Percentiles rank a stretch among this genome's conserved stretches.
Conservation (phyloP, 2,329 filamentous ascomycete species). For the Metarhizium album region DNA sequence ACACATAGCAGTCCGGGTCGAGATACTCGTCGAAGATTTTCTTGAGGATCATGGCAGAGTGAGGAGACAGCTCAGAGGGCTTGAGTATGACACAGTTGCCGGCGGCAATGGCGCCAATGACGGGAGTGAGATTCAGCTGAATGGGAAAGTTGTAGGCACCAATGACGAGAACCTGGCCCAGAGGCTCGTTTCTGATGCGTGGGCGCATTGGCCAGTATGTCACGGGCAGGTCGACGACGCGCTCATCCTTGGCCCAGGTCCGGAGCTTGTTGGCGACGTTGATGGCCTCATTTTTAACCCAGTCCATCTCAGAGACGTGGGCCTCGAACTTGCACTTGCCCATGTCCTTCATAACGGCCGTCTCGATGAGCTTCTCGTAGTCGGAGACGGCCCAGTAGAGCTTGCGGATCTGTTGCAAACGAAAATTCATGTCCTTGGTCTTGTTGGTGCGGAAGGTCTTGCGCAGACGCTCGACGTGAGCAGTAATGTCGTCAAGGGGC, state of each 20-base stretch:
- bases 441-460: constrained; percentile 66
- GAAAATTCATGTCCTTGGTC: constrained; percentile 74
- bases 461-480: constrained; percentile 48
- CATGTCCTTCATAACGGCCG: constrained; percentile 69
- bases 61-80: constrained; percentile 73
- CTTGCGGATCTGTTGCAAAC: constrained; percentile 78
- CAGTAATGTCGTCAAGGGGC: constrained; percentile 53
- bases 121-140: constrained; percentile 64
- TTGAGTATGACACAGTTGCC: constrained; percentile 87
- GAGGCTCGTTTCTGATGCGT: constrained; percentile 73
- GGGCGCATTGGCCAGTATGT: constrained; percentile 60
- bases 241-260: constrained; percentile 76
- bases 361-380: constrained; percentile 58
- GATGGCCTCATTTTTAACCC: constrained; percentile 71
- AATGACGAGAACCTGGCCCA: constrained; percentile 76
- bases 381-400: constrained; percentile 90
- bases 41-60: constrained; percentile 67
- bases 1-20: constrained; percentile 63
- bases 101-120: constrained; percentile 83
- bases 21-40: constrained; percentile 67
- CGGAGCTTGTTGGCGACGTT: constrained; percentile 68
- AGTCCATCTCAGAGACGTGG: constrained; percentile 62
- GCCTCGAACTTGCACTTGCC: constrained; percentile 69
- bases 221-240: constrained; percentile 56
- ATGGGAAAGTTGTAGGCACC: constrained; percentile 92